A percentile compares a stretch with the other conserved stretches of the same genome.
These are phyloP conservation scores for Tardiomyces digboiensis DNA, from an alignment of 1,139 yeast species.

Conservation along the genomic window DNA sequence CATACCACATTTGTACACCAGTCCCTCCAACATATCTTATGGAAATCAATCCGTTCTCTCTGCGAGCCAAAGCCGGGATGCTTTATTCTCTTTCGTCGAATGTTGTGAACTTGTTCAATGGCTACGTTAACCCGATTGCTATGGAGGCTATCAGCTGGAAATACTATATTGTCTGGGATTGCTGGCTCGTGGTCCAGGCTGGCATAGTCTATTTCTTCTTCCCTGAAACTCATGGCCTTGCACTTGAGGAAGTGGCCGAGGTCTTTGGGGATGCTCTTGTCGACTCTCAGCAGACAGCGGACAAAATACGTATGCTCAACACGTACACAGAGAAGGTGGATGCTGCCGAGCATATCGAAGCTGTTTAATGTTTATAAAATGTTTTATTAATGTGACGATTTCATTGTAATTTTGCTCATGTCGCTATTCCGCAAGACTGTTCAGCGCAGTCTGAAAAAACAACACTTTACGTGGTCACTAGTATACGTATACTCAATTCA, in stretches of 20 bases:
- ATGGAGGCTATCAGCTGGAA: conserved; percentile 28
- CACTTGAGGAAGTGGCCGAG: conserved; percentile 40
- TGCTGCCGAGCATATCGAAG: neutral
- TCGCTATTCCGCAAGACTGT: too few relatives aligned
- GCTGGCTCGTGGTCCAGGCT: conserved; percentile 42
- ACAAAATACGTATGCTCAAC: neutral
- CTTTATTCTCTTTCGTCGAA: conserved; percentile 15
- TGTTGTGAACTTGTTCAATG: conserved; percentile 27
- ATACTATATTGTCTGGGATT: conserved; percentile 30
- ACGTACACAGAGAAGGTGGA: neutral
- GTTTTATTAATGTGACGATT: too few relatives aligned
- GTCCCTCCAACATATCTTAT: conserved; percentile 27
- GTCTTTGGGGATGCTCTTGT: conserved; percentile 3
- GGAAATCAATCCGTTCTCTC: conserved; percentile 32
- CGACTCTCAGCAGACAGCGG: neutral
- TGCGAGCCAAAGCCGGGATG: conserved; percentile 28
- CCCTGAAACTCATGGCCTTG: conserved; percentile 33
- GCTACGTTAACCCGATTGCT: conserved; percentile 36
- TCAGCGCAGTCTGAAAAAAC: too few relatives aligned
- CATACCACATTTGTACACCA: conserved; percentile 12
- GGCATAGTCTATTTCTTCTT: conserved; percentile 42
- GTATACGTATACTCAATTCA: too few relatives aligned
- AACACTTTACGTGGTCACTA: too few relatives aligned
- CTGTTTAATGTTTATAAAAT: too few relatives aligned
- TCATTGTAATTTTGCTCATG: too few relatives aligned